phyloP scores from a whole-genome alignment of 345 rosid species.

The Gossypium longicalyx region DNA sequence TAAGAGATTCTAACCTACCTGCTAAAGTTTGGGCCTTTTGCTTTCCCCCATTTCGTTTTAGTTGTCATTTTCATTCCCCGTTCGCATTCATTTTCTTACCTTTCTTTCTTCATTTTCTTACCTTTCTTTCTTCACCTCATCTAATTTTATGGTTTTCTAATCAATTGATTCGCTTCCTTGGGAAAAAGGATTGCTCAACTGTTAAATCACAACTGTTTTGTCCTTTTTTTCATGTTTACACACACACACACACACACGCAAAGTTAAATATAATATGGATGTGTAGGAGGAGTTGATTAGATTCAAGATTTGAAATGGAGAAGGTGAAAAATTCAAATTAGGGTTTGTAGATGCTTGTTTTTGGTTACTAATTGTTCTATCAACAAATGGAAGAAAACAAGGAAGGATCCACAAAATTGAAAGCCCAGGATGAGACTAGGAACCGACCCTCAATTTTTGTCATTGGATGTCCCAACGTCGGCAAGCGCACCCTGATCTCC shows the following conservation, averaged over 20 bases:
- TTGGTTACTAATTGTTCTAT: too few species aligned
- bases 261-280: background rate
- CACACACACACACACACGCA: too few species aligned
- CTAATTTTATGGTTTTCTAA: background rate
- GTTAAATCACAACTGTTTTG: background rate
- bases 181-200: background rate
- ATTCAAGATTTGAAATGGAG: background rate
- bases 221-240: background rate
- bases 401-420: conserved; percentile 10
- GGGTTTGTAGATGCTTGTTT: background rate
- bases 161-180: background rate
- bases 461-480: conserved; percentile 70
- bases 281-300: background rate
- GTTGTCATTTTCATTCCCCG: background rate
- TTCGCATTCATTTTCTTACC: background rate
- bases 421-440: conserved; percentile 24
- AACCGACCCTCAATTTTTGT: conserved; percentile 58
- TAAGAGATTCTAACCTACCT: background rate
- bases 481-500: conserved; percentile 84
- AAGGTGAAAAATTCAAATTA: background rate
- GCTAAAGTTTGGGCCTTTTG: background rate
- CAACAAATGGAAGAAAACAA: conserved; percentile 7
- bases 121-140: background rate
- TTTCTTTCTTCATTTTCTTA: background rate
- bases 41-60: background rate